Evolutionary conservation across 1,284 basidiomycete species (phyloP), one percentile per base, ranked within the genome.

Genomic region (Wolfiporia cocos): DNA sequence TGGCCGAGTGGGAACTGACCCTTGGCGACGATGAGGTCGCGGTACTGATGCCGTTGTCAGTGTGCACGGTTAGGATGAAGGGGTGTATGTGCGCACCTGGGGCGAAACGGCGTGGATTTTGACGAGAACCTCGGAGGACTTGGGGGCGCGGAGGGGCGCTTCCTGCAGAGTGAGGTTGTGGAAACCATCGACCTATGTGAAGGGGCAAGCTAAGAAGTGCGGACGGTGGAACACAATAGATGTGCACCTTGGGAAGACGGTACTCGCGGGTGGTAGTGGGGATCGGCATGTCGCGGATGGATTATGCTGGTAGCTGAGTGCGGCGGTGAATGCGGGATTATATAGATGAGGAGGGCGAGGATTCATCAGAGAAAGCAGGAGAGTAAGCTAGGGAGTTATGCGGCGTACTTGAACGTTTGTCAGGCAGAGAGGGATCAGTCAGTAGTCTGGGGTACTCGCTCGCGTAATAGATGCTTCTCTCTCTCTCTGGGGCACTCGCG

Each of bases 31-130:
- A 56, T 37, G 12, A 74, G 52, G 53, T 76, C 73, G 33, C 72
- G 65, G 45, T 59, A 72, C 66, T 73, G 41, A 4, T 4, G 17
- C 6, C 14, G 17, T 5, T 11, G 11, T 19, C 18, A 6, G 18
- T 22, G 28, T 12, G 31, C 11, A 33, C 9, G 31, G 2, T 15
- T 17, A 20, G 24, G 4, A 24, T 26, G 14, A 32, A 3, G 36
- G 19, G 7, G 9, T 10, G 20, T 5, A 22, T 10, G 7, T 17
- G 39, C 49, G 14, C 28, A 48, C 47, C 56, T 74, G 70, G 1
- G 74, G 56, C 21, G 74, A 76, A 9, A 76, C 73, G 5, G 74
- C 70, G 44, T 73, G 69, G 19, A 75, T 61, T 49, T 70, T 73
- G 45, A 75, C 66, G 24, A 73, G 63, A 4, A 73, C 74, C 49